Evolutionary conservation across 225 moss, liverwort and hornwort species (phyloP).

Genomic region (Climacium dendroides): DNA sequence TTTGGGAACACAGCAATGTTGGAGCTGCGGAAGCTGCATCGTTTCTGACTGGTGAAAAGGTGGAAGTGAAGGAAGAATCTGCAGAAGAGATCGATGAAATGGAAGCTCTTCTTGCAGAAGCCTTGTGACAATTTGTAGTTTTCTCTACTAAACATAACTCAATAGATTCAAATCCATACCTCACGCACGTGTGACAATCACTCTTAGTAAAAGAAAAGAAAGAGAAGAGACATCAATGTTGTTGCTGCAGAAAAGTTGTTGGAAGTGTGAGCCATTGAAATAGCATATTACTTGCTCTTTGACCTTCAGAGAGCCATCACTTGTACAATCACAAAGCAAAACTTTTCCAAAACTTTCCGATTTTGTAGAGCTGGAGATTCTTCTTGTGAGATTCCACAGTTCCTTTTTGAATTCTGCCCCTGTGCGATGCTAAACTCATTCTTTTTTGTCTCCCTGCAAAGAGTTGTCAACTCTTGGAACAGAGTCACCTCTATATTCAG

Average conservation of each 20-base stretch:
- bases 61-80: slow-evolving; percentile 14
- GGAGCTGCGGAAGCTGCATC: slow-evolving; percentile 55
- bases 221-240: neutral
- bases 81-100: slow-evolving; percentile 88
- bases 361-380: neutral
- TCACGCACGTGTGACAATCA: neutral
- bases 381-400: neutral
- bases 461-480: neutral
- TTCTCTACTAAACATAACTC: neutral
- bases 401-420: neutral
- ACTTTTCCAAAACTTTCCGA: neutral
- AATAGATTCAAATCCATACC: neutral
- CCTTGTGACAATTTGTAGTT: slow-evolving; percentile 18
- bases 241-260: neutral
- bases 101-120: slow-evolving; percentile 80
- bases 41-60: slow-evolving; percentile 35
- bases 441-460: neutral
- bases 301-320: neutral
- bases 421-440: no score
- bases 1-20: slow-evolving; percentile 38
- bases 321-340: neutral
- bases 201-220: neutral
- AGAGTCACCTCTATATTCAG: neutral
- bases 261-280: neutral
- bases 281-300: neutral